These are phyloP conservation scores for Fusarium xyrophilum DNA, from an alignment of 2,329 filamentous ascomycete species.

Conservation along the genomic window DNA sequence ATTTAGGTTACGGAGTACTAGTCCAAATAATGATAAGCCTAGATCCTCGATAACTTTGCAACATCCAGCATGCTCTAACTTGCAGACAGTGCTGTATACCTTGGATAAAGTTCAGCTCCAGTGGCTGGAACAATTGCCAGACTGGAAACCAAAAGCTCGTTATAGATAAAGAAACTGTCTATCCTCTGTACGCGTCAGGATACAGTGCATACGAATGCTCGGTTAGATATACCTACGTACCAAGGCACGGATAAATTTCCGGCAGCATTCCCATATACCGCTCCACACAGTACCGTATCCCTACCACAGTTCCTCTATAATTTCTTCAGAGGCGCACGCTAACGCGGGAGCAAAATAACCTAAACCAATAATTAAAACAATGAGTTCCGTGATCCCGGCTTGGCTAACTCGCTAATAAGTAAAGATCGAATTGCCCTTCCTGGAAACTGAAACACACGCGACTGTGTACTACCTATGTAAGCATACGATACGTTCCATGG, in stretches of 20 bases:
- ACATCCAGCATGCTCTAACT: neutral
- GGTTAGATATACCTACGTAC: neutral
- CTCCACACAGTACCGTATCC: conserved; percentile 1
- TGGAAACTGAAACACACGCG: conserved; percentile 6
- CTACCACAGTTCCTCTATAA: conserved; percentile 1
- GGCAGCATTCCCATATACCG: neutral
- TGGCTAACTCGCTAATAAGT: conserved; percentile 21
- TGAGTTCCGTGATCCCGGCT: conserved; percentile 29
- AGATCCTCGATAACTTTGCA: neutral
- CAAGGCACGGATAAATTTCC: neutral
- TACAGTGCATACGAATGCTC: neutral
- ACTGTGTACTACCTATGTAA: neutral
- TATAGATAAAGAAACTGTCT: neutral
- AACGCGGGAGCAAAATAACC: conserved; percentile 11
- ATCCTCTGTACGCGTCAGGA: neutral
- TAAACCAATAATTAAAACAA: conserved; percentile 10
- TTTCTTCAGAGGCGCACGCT: neutral
- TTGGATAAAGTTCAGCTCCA: neutral
- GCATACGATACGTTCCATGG: neutral
- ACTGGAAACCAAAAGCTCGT: conserved; percentile 10
- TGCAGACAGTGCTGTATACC: neutral
- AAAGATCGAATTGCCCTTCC: conserved; percentile 4
- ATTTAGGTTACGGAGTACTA: too few species aligned
- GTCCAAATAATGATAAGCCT: neutral
- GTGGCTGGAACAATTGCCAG: neutral